Percentiles rank a stretch among this genome's conserved stretches.
Conservation (phyloP, 2,329 filamentous ascomycete genomes). For the Hymenoscyphus fraxineus region DNA sequence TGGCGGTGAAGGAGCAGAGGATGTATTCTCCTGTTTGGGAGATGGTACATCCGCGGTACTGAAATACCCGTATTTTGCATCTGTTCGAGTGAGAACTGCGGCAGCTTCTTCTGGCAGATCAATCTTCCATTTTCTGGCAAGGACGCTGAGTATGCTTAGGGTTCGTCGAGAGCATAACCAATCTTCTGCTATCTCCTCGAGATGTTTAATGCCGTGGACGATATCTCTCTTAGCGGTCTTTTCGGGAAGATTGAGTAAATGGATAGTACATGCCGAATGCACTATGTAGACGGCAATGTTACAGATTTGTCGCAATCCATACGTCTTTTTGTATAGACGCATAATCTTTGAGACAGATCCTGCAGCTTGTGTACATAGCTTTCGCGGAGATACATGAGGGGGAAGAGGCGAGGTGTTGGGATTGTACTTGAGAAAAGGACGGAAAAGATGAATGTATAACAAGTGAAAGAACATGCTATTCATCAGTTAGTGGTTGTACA, state of each 20-base stretch:
- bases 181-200: slow-evolving; percentile 92
- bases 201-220: slow-evolving; percentile 81
- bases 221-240: slow-evolving; percentile 89
- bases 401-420: slow-evolving; percentile 79
- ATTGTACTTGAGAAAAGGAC: slow-evolving; percentile 89
- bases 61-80: slow-evolving; percentile 74
- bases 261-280: slow-evolving; percentile 91
- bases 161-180: slow-evolving; percentile 89
- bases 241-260: slow-evolving; percentile 87
- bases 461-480: slow-evolving; percentile 94
- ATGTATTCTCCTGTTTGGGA: slow-evolving; percentile 31
- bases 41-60: slow-evolving; percentile 39
- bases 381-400: slow-evolving; percentile 80
- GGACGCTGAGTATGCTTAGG: slow-evolving; percentile 76
- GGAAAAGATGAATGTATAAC: slow-evolving; percentile 91
- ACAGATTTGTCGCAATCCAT: slow-evolving; percentile 88
- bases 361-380: slow-evolving; percentile 86
- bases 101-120: slow-evolving; percentile 81
- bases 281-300: slow-evolving; percentile 96
- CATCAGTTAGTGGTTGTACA: slow-evolving; percentile 26
- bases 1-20: slow-evolving; percentile 27
- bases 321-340: slow-evolving; percentile 86
- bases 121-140: slow-evolving; percentile 86
- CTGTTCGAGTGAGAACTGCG: slow-evolving; percentile 70
- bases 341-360: slow-evolving; percentile 90